Evolutionary conservation across 2,329 filamentous ascomycete genomes (phyloP).

Genomic region (Mariannaea sp.): DNA sequence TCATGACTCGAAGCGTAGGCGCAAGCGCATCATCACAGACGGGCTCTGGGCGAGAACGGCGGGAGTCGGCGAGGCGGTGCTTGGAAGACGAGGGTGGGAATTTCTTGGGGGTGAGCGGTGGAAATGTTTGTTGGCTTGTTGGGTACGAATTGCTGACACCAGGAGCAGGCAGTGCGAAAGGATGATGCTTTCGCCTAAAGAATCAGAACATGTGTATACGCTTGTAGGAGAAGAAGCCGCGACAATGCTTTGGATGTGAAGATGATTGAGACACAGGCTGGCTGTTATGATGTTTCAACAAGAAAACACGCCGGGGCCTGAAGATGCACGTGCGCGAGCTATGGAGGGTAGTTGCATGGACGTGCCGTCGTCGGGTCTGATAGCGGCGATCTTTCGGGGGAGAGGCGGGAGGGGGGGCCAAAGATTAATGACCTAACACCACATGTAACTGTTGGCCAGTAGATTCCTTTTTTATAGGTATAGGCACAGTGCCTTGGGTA

Average conservation of each 20-base stretch:
- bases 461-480: too few relatives aligned
- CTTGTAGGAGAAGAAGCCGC: neutral
- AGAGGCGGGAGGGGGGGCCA: too few relatives aligned
- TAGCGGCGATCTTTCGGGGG: too few relatives aligned
- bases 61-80: slow-evolving; percentile 20
- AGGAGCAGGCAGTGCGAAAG: slow-evolving; percentile 1
- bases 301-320: slow-evolving; percentile 9
- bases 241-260: slow-evolving; percentile 1
- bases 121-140: neutral
- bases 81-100: slow-evolving; percentile 1
- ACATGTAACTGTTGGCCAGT: too few relatives aligned
- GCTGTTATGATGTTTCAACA: slow-evolving; percentile 16
- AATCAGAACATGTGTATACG: neutral
- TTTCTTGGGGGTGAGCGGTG: neutral
- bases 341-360: too few relatives aligned
- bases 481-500: too few relatives aligned
- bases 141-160: slow-evolving; percentile 15
- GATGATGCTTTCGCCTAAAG: neutral
- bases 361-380: too few relatives aligned
- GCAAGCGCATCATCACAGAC: slow-evolving; percentile 32
- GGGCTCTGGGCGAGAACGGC: slow-evolving; percentile 11
- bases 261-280: slow-evolving; percentile 12
- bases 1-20: slow-evolving; percentile 37
- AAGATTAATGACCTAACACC: too few relatives aligned
- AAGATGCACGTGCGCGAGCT: slow-evolving; percentile 16